Conservation (phyloP, 2,329 filamentous ascomycete genomes). For the Bipolaris cookei region DNA sequence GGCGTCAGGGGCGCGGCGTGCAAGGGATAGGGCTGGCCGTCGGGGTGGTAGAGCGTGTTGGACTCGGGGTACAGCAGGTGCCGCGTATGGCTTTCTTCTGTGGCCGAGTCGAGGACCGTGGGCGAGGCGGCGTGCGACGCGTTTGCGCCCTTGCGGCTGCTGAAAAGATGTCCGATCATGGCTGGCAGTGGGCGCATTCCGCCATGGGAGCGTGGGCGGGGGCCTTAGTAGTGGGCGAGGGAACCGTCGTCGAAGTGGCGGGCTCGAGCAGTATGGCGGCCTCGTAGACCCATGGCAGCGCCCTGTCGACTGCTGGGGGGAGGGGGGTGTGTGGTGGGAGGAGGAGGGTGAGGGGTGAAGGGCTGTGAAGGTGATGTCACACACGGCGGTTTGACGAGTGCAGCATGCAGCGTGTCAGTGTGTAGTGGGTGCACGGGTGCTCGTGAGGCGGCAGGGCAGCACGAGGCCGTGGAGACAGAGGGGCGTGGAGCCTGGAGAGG, state of each 20-base stretch:
- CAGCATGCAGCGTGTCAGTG: background rate
- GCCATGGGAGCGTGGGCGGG: slow-evolving; percentile 17
- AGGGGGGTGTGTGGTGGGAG: background rate
- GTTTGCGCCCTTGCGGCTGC: slow-evolving; percentile 41
- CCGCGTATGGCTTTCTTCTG: slow-evolving; percentile 51
- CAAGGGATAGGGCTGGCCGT: slow-evolving; percentile 47
- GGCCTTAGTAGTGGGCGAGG: slow-evolving; percentile 24
- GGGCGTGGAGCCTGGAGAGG: background rate
- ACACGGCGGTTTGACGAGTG: background rate
- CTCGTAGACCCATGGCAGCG: slow-evolving; percentile 41
- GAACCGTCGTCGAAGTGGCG: slow-evolving; percentile 26
- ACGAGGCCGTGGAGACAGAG: background rate
- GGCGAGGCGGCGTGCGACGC: slow-evolving; percentile 33
- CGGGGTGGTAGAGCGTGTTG: slow-evolving; percentile 43
- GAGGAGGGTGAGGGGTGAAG: background rate
- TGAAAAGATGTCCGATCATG: slow-evolving; percentile 52
- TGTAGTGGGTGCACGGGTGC: background rate
- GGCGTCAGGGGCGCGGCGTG: slow-evolving; percentile 37
- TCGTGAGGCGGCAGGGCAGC: background rate
- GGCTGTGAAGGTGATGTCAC: slow-evolving; percentile 2
- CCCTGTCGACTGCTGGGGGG: background rate
- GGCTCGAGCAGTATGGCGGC: slow-evolving; percentile 28
- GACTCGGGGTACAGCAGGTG: slow-evolving; percentile 52
- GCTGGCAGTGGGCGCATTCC: slow-evolving; percentile 24
- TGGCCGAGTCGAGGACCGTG: slow-evolving; percentile 46